Evolutionary conservation across 2,329 filamentous ascomycete species (phyloP), one percentile per base, ranked within the genome.

Genomic region (Purpureocillium lavendulum): DNA sequence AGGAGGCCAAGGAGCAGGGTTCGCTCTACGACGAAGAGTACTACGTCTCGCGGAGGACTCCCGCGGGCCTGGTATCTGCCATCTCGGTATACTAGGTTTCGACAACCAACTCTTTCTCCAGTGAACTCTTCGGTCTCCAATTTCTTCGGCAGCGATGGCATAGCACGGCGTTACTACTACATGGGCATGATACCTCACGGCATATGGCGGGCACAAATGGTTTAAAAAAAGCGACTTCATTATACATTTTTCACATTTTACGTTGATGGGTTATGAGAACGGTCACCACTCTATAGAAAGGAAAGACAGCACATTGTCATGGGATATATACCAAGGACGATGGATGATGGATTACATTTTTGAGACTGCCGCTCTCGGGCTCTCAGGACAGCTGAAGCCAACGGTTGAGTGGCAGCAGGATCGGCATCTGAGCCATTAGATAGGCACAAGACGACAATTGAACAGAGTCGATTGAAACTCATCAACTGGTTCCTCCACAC

Each of bases 51-150:
- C 59, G 67, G 33, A 65, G 70, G 50, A 73, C 69, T 50, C 63
- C 72, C 16, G 59, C 66, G 44, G 63, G 71, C 45, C 51, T 77
- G 47, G 66, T 75, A 45, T 69, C 73, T 39, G 60, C 71, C 54
- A 75, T 78, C 61, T 70, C 71, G 48, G 72, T 76, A 49, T 77
- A 76, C 61, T 79, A 68, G n/a, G 41, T 18, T 18, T 29, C 31
- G 11, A 14, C 16, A 21, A n/a, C n/a, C 38, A 35, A 10, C 21
- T 39, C 33, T 32, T 31, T 9, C n/a, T n/a, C 24, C 13, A 30
- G 30, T 36, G 33, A 38, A 33, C 36, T 38, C 32, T 38, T 35
- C 40, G 30, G 36, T 39, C 39, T 40, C 30, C 5, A 26, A 40
- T 42, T 31, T 40, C 40, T 40, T 40, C 41, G 32, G 40, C 39